phyloP scores from a whole-genome alignment of 192 early-diverging fungal genomes.

The Coemansia sp. region DNA sequence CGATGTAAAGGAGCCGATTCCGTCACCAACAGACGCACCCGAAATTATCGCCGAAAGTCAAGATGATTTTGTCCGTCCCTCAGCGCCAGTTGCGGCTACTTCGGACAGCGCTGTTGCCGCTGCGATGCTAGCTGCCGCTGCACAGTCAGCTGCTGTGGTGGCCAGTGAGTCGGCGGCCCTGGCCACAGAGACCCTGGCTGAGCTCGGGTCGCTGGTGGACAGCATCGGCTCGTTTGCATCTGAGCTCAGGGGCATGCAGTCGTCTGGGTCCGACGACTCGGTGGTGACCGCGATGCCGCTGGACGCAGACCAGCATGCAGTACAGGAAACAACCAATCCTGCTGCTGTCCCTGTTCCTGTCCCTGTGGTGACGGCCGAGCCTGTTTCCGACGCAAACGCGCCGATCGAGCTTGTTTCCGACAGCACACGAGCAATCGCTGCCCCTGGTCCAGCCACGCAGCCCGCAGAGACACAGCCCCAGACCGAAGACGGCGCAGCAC shows the following conservation, averaged over 20 bases:
- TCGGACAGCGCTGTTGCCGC: background rate
- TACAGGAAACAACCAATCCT: background rate
- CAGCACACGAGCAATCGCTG: background rate
- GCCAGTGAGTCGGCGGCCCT: background rate
- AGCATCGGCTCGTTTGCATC: background rate
- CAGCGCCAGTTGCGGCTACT: background rate
- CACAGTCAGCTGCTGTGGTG: background rate
- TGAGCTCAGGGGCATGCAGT: background rate
- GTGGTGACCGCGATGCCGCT: background rate
- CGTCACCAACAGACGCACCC: conserved; percentile 13
- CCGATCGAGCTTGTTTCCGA: conserved; percentile 17
- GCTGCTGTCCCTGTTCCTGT: background rate
- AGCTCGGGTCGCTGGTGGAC: background rate
- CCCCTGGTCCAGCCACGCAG: background rate
- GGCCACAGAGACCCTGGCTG: conserved; percentile 4
- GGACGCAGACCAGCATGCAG: background rate
- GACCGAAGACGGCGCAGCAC: background rate
- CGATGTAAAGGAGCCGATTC: conserved; percentile 43
- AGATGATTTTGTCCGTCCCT: background rate
- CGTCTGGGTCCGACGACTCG: background rate
- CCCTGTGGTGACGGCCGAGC: background rate
- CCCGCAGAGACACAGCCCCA: no score
- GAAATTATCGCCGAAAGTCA: conserved; percentile 11
- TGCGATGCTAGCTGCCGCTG: background rate
- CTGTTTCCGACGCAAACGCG: background rate